Base-by-base conservation (phyloP, 2,329 filamentous ascomycete species). In the Dactylellina parvicollis region DNA sequence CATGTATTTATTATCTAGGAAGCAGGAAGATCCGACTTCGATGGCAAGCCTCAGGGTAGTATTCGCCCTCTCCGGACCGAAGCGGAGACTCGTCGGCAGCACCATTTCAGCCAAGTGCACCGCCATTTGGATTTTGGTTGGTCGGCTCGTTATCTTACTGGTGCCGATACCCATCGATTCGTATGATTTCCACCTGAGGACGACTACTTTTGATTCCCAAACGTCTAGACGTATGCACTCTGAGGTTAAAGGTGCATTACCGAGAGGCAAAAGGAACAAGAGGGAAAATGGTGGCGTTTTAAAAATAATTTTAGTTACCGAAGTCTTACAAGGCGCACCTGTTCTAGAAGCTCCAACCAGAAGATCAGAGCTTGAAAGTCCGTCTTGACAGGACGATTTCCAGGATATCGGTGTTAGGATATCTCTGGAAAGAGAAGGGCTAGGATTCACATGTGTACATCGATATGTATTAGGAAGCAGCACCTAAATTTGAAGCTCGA, bases 11-110 rank as follows among this genome's bases (percentile, higher is more conserved):
- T 38, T 18, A 59, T 26, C 24, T 44, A 42, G 36, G 36, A 59
- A 59, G 55, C 36, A 30, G n/a, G 16, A 50, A 18, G 28, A 46
- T 34, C 12, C 8, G 20, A 46, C 9, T n/a, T n/a, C n/a, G n/a
- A n/a, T n/a, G n/a, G n/a, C n/a, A n/a, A n/a, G n/a, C n/a, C n/a
- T n/a, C n/a, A n/a, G n/a, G n/a, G n/a, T n/a, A n/a, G n/a, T 44
- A 47, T 42, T 42, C 36, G 22, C 40, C 18, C 47, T 46, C 18
- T 57, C 66, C 66, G 66, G 66, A 49, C 66, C 57, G 57, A 52
- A 28, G 46, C 66, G 66, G 66, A 71, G 42, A 30, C 24, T 30
- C 55, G 22, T 57, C 50, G 61, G 50, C 42, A 24, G 42, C 61
- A 50, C 61, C 61, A 47, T 42, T 30, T 61, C 40, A 38, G 44